Evolutionary conservation across 148 eudicot species (phyloP), one percentile per base, ranked within the genome.

Genomic region (Limonium bicolor): DNA sequence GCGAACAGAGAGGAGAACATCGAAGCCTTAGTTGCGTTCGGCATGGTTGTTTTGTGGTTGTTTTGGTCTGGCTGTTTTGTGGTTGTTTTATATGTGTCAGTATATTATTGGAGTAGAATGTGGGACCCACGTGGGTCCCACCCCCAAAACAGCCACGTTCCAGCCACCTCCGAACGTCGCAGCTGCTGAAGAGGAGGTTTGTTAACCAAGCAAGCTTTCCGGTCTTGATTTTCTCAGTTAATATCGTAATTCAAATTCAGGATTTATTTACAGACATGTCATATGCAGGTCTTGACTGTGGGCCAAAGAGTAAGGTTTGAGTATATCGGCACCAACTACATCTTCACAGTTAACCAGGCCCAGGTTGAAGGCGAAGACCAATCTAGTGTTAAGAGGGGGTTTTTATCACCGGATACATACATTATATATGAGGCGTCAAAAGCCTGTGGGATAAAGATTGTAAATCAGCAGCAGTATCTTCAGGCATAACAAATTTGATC

Each of bases 401-500:
- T 84, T 58, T 65, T 85, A 44, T 70, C 88, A 46, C 52, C 41
- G 29, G 95, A 81, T 19, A 80, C 99, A 20, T 90, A 78, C 65
- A 76, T 85, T 46, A 64, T 90, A 25, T 85, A 70, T 69, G 87
- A 85, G 76, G 85, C 95, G 62, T 34, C 82, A 27, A 64, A 71
- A 34, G 67, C 88, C 24, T 84, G 88, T 61, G 95, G 95, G 55
- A 78, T 90, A 66, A 86, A 85, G 93, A 75, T 90, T 46, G 65
- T 65, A 59, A 85, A 90, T 68, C 95, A 90, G 61, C 81, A 81
- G 93, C 74, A 90, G 69, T 54, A 73, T 90, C 41, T 84, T 90
- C 51, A 77, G 57, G 59, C 95, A 90, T 34, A 90, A 85, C 62
- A 93, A 84, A 56, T 90, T 90, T 56, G 85, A 90, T 65, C 81